A percentile compares a stretch with the other conserved stretches of the same genome.
phyloP scores from a whole-genome alignment of 148 eudicot species.

The Silene latifolia region DNA sequence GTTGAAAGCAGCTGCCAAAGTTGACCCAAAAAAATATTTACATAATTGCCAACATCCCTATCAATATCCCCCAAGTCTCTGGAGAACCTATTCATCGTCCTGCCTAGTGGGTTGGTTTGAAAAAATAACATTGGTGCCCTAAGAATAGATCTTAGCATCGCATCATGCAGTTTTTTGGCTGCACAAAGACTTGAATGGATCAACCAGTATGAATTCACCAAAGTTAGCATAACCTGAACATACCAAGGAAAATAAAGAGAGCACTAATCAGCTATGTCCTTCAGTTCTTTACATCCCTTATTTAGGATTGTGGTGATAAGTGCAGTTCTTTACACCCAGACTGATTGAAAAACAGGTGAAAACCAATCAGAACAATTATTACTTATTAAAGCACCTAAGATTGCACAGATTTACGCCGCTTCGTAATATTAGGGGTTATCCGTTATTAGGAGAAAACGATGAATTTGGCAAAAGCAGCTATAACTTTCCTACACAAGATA shows the following conservation, averaged over 20 bases:
- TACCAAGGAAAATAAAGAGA: background rate
- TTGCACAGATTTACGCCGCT: too few species aligned
- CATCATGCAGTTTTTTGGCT: slow-evolving; percentile 56
- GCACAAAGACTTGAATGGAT: slow-evolving; percentile 60
- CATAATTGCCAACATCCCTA: slow-evolving; percentile 54
- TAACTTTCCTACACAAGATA: too few species aligned
- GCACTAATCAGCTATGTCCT: background rate
- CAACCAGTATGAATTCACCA: slow-evolving; percentile 64
- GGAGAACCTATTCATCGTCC: slow-evolving; percentile 69
- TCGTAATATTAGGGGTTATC: too few species aligned
- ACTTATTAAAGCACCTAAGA: too few species aligned
- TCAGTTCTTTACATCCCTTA: background rate
- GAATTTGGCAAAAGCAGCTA: too few species aligned
- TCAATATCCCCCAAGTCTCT: slow-evolving; percentile 78
- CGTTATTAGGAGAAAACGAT: too few species aligned
- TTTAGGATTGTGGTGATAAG: background rate
- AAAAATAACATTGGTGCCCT: slow-evolving; percentile 71
- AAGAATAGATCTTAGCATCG: slow-evolving; percentile 51
- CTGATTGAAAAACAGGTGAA: too few species aligned
- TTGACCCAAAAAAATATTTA: slow-evolving; percentile 61
- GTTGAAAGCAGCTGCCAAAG: slow-evolving; percentile 71
- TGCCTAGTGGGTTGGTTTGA: slow-evolving; percentile 65
- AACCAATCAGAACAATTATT: too few species aligned
- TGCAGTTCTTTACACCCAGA: background rate
- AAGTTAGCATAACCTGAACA: slow-evolving; percentile 54